Conservation (phyloP, 2,329 filamentous ascomycete genomes). For the Talaromyces pinophilus region DNA sequence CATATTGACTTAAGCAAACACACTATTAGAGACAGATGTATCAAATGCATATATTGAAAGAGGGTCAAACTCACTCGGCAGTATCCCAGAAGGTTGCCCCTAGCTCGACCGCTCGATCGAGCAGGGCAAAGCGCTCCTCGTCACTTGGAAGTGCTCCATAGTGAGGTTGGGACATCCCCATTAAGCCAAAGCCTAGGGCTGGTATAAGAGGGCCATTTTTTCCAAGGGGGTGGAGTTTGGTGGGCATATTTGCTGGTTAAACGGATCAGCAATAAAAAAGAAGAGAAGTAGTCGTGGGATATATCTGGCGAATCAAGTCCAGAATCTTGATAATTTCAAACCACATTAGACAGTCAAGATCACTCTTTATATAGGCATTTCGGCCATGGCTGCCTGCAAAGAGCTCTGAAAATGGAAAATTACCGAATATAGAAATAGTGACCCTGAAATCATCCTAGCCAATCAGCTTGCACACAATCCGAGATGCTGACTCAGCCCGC, state of each 20-base stretch:
- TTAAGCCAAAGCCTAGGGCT: constrained; percentile 14
- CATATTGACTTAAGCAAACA: neutral
- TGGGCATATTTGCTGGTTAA: constrained; percentile 13
- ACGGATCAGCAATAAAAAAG: neutral
- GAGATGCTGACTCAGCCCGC: neutral
- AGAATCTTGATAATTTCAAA: neutral
- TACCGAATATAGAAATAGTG: constrained; percentile 1
- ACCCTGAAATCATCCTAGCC: neutral
- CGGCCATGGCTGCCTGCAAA: neutral
- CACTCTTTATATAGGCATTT: neutral
- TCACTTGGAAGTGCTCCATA: constrained; percentile 40
- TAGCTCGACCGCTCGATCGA: constrained; percentile 49
- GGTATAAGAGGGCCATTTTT: constrained; percentile 15
- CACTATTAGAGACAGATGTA: neutral
- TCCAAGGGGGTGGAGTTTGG: constrained; percentile 8
- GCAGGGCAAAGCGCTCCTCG: constrained; percentile 46
- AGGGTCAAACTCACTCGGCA: constrained; percentile 28
- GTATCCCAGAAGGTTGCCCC: constrained; percentile 51
- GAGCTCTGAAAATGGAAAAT: neutral
- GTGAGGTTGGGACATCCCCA: constrained; percentile 10
- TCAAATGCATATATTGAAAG: neutral
- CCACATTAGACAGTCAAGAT: neutral
- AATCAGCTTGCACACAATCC: constrained; percentile 3
- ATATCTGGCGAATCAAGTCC: neutral
- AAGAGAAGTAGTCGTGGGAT: neutral